Percentiles rank a stretch among this genome's conserved stretches.
phyloP scores from a whole-genome alignment of 2,329 filamentous ascomycete genomes.

The Cladosporium sp. region DNA sequence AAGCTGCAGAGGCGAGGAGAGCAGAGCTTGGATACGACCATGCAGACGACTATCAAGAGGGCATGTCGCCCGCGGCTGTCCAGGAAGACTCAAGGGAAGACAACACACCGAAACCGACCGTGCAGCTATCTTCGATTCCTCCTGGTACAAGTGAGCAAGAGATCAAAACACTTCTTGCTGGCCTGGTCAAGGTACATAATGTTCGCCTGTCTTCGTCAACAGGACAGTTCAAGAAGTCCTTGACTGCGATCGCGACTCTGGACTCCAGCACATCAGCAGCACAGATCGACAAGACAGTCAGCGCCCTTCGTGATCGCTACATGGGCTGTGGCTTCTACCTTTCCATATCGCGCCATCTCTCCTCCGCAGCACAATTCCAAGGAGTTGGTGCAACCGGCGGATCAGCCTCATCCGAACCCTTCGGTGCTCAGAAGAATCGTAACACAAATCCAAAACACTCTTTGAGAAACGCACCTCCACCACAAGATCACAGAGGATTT shows the following conservation, averaged over 20 bases:
- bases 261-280: slow-evolving; percentile 77
- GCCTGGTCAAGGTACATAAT: slow-evolving; percentile 30
- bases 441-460: slow-evolving; percentile 33
- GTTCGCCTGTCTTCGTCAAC: slow-evolving; percentile 27
- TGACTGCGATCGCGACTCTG: slow-evolving; percentile 77
- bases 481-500: slow-evolving; percentile 60
- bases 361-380: slow-evolving; percentile 55
- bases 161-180: slow-evolving; percentile 53
- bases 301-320: slow-evolving; percentile 76
- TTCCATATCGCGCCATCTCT: slow-evolving; percentile 77
- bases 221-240: slow-evolving; percentile 63
- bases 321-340: slow-evolving; percentile 82
- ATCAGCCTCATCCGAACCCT: slow-evolving; percentile 28
- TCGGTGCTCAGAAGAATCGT: slow-evolving; percentile 32
- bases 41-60: neutral
- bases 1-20: slow-evolving; percentile 31
- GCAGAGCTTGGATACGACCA: slow-evolving; percentile 26
- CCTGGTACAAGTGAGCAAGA: slow-evolving; percentile 58
- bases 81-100: slow-evolving; percentile 43
- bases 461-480: slow-evolving; percentile 47
- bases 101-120: slow-evolving; percentile 50
- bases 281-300: slow-evolving; percentile 80
- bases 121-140: slow-evolving; percentile 56
- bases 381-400: slow-evolving; percentile 3
- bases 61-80: slow-evolving; percentile 8